Evolutionary conservation across 1,139 yeast genomes (phyloP).

Genomic region (Kluyveromyces sp.): DNA sequence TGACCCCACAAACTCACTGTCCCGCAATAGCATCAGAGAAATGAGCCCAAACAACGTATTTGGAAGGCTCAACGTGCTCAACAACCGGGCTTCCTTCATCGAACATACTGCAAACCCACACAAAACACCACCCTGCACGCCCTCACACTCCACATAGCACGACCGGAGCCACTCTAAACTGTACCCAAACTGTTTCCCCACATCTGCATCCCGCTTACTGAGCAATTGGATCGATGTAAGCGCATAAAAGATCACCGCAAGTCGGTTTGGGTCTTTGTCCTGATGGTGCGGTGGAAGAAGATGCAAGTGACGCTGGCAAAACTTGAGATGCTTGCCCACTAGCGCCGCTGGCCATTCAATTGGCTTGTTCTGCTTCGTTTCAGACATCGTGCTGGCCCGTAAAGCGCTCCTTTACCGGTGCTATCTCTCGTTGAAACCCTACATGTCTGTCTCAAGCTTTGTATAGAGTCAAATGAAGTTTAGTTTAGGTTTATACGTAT

Average conservation of each 20-base stretch:
- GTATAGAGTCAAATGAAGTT: too few species aligned
- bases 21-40: conserved; percentile 13
- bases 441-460: too few species aligned
- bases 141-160: conserved; percentile 12
- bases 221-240: conserved; percentile 17
- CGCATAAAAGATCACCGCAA: conserved; percentile 26
- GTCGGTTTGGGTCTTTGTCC: conserved; percentile 24
- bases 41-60: conserved; percentile 28
- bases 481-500: too few species aligned
- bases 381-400: too few species aligned
- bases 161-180: conserved; percentile 16
- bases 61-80: conserved; percentile 20
- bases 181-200: conserved; percentile 10
- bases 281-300: conserved; percentile 24
- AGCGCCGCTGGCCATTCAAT: too few species aligned
- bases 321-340: conserved; percentile 20
- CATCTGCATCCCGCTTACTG: conserved; percentile 9
- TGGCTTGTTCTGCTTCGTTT: too few species aligned
- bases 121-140: conserved; percentile 3
- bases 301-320: conserved; percentile 21
- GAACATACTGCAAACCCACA: conserved; percentile 25
- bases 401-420: too few species aligned
- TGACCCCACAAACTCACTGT: conserved; percentile 12
- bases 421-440: too few species aligned
- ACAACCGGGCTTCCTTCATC: conserved; percentile 10